Evolutionary conservation across 148 eudicot genomes (phyloP).

Genomic region (Fagopyrum esculentum): DNA sequence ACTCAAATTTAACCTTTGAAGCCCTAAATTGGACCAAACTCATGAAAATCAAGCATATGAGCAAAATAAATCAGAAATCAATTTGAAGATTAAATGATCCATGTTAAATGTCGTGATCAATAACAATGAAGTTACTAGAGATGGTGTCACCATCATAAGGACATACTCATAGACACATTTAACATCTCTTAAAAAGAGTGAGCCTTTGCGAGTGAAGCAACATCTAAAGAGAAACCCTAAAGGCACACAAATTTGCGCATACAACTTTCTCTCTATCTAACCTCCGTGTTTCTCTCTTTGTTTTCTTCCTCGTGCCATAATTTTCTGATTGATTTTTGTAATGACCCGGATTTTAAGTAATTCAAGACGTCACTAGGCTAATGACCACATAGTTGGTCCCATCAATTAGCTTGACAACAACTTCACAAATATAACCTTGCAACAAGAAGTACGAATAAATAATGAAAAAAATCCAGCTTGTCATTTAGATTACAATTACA

Average conservation of each 20-base stretch:
- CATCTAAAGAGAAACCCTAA: conserved; percentile 33
- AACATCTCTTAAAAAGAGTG: conserved; percentile 58
- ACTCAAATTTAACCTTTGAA: background rate
- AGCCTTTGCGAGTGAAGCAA: conserved; percentile 19
- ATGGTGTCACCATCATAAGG: conserved; percentile 67
- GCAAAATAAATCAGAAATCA: conserved; percentile 36
- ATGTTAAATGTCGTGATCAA: conserved; percentile 89
- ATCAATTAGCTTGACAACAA: no score
- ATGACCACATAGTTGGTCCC: no score
- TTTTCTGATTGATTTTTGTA: background rate
- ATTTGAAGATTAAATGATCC: conserved; percentile 85
- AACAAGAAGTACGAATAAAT: no score
- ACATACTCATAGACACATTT: conserved; percentile 90
- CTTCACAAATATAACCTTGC: no score
- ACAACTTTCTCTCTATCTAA: conserved; percentile 13
- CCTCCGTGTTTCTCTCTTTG: conserved; percentile 18
- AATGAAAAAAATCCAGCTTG: no score
- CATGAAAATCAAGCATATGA: background rate
- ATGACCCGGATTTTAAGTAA: no score
- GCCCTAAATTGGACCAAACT: background rate
- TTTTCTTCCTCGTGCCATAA: background rate
- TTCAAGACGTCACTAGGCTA: no score
- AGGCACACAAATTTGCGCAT: conserved; percentile 18
- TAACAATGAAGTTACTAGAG: conserved; percentile 90
- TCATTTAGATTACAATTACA: no score